Evolutionary conservation across 2,329 filamentous ascomycete species (phyloP), one percentile per base, ranked within the genome.

Genomic region (Pseudogymnoascus sp.): DNA sequence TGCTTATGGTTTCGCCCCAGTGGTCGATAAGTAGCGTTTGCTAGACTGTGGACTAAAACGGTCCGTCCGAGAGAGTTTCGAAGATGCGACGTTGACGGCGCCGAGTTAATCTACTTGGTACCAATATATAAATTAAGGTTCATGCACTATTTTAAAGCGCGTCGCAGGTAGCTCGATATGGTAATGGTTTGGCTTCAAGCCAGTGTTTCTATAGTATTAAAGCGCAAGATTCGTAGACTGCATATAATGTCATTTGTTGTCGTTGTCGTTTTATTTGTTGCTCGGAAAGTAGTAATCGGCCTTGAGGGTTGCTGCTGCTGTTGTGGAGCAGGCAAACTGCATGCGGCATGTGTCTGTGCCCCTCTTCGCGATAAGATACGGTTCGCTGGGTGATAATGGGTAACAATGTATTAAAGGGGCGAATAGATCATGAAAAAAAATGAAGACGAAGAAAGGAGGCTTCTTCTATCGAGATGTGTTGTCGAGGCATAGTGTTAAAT

Each of bases 111-210:
- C 21, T 44, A 44, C 40, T 26, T 44, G 21, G 40, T 44, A 44
- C 40, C 40, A 44, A 44, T 44, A 44, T 44, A 26, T 44, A 44
- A n/a, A 44, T 44, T 44, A 44, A 44, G 40, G 40, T 44, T 44
- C 40, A 26, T 44, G 40, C 40, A 26, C 40, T 44, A 44, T 13
- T 44, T 26, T 5, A 21, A 26, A 44, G 6, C 21, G 40, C 26
- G 40, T 44, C 40, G 40, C 40, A 44, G 11, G 40, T 26, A 44
- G 21, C 40, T 44, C 40, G 40, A 44, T 44, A 44, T 44, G 21
- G 40, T n/a, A 44, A 44, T 44, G 40, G 40, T 13, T 44, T 3
- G 40, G 10, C 5, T 44, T 44, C 21, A 21, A 44, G 5, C 6
- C 6, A 6, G 40, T 26, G 7, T 13, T 26, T 44, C 11, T 44